Evolutionary conservation across 2,329 filamentous ascomycete species (phyloP).

Genomic region (Alternaria brassicicola): DNA sequence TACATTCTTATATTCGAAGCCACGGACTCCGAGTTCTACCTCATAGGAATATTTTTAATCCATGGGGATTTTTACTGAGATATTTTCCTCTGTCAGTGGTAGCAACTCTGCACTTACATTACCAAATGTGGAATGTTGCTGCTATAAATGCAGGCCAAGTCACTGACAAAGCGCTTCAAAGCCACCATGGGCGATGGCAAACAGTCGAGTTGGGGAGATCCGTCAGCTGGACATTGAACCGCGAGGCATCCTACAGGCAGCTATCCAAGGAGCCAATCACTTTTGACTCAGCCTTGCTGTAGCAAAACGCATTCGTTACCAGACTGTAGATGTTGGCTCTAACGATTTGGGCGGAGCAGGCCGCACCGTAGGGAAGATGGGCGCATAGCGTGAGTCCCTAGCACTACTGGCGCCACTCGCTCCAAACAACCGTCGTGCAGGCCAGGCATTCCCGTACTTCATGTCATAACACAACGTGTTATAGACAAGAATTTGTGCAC

Average conservation of each 20-base stretch:
- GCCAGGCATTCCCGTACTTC: slow-evolving; percentile 28
- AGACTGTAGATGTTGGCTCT: slow-evolving; percentile 15
- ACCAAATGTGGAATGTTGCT: slow-evolving; percentile 24
- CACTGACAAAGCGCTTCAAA: slow-evolving; percentile 18
- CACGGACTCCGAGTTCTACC: background rate
- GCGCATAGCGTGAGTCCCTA: slow-evolving; percentile 22
- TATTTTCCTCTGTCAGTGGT: background rate
- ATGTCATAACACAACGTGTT: slow-evolving; percentile 33
- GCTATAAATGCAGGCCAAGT: slow-evolving; percentile 31
- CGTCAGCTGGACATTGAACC: slow-evolving; percentile 21
- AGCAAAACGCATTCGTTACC: slow-evolving; percentile 22
- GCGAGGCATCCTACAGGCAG: slow-evolving; percentile 8
- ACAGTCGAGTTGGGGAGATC: slow-evolving; percentile 29
- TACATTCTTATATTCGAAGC: background rate
- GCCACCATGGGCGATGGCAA: slow-evolving; percentile 33
- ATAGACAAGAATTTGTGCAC: slow-evolving; percentile 32
- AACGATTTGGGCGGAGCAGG: slow-evolving; percentile 31
- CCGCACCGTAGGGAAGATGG: slow-evolving; percentile 22
- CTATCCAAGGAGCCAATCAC: slow-evolving; percentile 7
- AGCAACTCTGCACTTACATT: background rate
- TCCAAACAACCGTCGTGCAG: slow-evolving; percentile 27
- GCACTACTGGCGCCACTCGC: slow-evolving; percentile 30
- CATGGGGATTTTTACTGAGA: background rate
- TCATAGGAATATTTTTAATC: background rate
- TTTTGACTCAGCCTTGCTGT: slow-evolving; percentile 6